These are phyloP conservation scores for Monilinia fructicola DNA, from an alignment of 2,329 filamentous ascomycete species.

Conservation along the genomic window DNA sequence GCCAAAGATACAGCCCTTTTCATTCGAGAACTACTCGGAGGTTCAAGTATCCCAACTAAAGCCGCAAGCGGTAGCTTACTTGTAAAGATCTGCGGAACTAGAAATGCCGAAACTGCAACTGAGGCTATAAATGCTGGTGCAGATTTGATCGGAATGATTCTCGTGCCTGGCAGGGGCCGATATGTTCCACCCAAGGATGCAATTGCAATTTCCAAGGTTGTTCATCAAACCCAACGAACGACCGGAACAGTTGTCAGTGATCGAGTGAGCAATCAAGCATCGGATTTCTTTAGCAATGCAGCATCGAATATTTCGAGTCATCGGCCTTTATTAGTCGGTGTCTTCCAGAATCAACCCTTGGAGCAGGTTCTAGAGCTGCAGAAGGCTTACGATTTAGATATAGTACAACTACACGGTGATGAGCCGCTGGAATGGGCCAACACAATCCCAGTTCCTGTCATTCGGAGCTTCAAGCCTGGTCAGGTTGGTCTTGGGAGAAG, in stretches of 20 bases:
- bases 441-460: conserved; percentile 87
- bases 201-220: conserved; percentile 72
- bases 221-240: conserved; percentile 53
- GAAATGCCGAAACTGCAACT: conserved; percentile 75
- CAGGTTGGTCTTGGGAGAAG: conserved; percentile 61
- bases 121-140: conserved; percentile 83
- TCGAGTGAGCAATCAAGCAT: conserved; percentile 42
- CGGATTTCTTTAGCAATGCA: conserved; percentile 71
- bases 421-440: conserved; percentile 91
- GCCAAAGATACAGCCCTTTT: conserved; percentile 80
- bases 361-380: conserved; percentile 79
- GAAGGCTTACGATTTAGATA: conserved; percentile 72
- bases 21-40: conserved; percentile 78
- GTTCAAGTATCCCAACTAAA: conserved; percentile 42
- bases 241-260: conserved; percentile 36
- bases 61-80: conserved; percentile 53
- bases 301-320: conserved; percentile 50
- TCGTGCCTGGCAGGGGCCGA: conserved; percentile 78
- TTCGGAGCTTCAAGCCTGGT: conserved; percentile 78
- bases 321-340: conserved; percentile 79
- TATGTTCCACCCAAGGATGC: conserved; percentile 78
- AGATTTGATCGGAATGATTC: conserved; percentile 89
- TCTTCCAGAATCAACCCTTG: conserved; percentile 89
- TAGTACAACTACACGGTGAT: conserved; percentile 89
- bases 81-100: conserved; percentile 94